Evolutionary conservation across 2,329 filamentous ascomycete genomes (phyloP).

Genomic region (Sclerotinia borealis): DNA sequence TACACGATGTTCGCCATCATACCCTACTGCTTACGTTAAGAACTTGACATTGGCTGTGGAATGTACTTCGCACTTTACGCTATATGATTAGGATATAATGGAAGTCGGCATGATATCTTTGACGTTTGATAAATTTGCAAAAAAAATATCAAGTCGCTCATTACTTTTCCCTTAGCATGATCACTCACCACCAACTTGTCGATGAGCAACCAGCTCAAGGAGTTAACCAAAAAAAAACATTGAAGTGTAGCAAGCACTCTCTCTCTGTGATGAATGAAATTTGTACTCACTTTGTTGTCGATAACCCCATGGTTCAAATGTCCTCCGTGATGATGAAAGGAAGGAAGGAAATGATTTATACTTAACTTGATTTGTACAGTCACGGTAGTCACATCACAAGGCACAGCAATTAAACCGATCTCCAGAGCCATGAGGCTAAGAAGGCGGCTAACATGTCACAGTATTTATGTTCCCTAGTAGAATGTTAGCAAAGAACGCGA

Average conservation of each 20-base stretch:
- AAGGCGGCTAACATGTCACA: neutral
- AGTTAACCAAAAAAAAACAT: neutral
- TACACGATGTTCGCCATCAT: neutral
- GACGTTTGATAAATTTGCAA: too few relatives aligned
- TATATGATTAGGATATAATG: neutral
- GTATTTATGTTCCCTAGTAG: neutral
- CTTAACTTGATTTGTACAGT: too few relatives aligned
- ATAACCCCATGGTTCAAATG: conserved; percentile 2
- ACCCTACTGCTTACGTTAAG: neutral
- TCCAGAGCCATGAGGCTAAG: neutral
- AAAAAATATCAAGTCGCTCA: too few relatives aligned
- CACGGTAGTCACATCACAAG: neutral
- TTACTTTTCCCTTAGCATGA: too few relatives aligned
- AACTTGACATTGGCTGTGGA: neutral
- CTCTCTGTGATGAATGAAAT: neutral
- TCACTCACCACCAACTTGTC: too few relatives aligned
- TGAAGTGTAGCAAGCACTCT: neutral
- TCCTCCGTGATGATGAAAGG: too few relatives aligned
- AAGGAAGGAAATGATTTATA: neutral
- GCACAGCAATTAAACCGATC: neutral
- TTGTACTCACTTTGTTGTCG: neutral
- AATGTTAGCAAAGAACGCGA: neutral
- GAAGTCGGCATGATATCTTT: neutral
- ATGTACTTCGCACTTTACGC: neutral
- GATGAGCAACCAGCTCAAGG: neutral